Conservation (phyloP, 768 basidiomycete genomes). For the Tulasnella sp. region DNA sequence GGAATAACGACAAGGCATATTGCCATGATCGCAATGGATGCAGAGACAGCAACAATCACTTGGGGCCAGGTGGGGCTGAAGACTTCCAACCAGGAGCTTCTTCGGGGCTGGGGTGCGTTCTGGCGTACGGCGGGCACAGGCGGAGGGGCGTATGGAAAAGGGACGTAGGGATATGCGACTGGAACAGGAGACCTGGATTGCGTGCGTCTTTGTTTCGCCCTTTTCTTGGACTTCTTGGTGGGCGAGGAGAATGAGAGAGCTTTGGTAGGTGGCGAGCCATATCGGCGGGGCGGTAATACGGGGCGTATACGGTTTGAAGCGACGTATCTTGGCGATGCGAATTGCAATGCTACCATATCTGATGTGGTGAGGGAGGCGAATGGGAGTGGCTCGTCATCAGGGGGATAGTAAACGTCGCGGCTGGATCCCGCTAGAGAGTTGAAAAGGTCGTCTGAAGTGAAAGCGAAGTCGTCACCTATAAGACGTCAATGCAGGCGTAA, state of each 20-base stretch:
- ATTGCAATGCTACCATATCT: not conserved
- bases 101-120: not conserved
- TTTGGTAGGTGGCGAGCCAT: not conserved
- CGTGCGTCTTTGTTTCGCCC: not conserved
- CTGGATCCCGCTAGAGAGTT: no score
- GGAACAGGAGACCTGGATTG: not conserved
- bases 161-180: not conserved
- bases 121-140: not conserved
- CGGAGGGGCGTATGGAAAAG: not conserved
- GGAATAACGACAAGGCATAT: not conserved
- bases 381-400: not conserved
- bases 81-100: not conserved
- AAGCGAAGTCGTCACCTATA: no score
- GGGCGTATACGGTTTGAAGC: not conserved
- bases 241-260: not conserved
- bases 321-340: not conserved
- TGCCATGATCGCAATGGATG: not conserved
- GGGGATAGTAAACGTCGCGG: no score
- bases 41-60: not conserved
- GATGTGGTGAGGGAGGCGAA: not conserved
- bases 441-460: no score
- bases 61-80: not conserved
- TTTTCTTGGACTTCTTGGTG: not conserved
- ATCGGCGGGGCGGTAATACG: not conserved
- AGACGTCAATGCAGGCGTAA: no score